Evolutionary conservation across 1,139 yeast species (phyloP).

Genomic region (Kodamaea anthophila): DNA sequence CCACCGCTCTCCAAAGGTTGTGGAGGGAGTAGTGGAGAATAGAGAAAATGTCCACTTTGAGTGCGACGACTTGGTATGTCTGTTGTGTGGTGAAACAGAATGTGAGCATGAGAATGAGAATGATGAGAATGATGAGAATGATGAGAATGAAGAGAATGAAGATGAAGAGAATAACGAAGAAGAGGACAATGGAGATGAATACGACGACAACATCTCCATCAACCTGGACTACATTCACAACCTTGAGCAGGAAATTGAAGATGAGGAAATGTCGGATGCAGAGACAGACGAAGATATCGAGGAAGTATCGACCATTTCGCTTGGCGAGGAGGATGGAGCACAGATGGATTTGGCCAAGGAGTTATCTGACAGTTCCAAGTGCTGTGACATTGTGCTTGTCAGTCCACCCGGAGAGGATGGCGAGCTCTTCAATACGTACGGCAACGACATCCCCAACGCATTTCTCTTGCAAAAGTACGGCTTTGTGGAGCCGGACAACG

Average conservation of each 20-base stretch:
- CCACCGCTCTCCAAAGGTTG: constrained; percentile 43
- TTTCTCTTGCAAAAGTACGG: constrained; percentile 70
- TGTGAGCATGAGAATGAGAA: constrained; percentile 42
- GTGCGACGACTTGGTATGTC: constrained; percentile 66
- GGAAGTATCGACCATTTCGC: constrained; percentile 21
- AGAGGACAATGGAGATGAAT: constrained; percentile 5
- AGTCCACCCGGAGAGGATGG: constrained; percentile 35
- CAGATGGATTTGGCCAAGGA: constrained; percentile 25
- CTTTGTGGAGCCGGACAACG: constrained; percentile 53
- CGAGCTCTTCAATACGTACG: constrained; percentile 76
- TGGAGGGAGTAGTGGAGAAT: constrained; percentile 15
- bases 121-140: constrained; percentile 11
- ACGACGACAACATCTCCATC: constrained; percentile 3
- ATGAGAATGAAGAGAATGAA: constrained; percentile 14
- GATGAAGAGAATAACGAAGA: constrained; percentile 8
- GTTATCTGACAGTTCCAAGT: constrained; percentile 30
- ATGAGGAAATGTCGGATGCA: constrained; percentile 20
- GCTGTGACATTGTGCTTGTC: constrained; percentile 54
- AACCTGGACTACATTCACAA: constrained; percentile 31
- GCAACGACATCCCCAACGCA: constrained; percentile 58
- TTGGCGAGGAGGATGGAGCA: constrained; percentile 14
- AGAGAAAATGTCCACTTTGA: constrained; percentile 71
- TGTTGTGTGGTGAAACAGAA: constrained; percentile 60
- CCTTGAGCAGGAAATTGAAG: constrained; percentile 25
- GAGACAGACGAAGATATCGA: constrained; percentile 21